Conservation (phyloP, 1,139 yeast genomes). For the Pichia sp. region DNA sequence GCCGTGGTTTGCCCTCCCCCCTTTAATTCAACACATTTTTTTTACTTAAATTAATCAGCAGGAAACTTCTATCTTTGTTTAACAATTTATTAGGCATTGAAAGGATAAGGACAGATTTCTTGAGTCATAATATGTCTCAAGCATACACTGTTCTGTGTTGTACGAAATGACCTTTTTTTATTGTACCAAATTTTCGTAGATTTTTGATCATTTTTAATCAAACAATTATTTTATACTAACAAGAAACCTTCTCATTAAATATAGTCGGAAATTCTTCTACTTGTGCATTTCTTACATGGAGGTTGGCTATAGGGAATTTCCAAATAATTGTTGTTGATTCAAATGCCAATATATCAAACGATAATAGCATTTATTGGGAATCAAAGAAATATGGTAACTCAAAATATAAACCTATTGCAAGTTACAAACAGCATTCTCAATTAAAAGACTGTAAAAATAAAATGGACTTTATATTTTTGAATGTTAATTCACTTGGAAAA, state of each 20-base stretch:
- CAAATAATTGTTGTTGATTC: slow-evolving; percentile 4
- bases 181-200: background rate
- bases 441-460: background rate
- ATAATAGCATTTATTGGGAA: slow-evolving; percentile 11
- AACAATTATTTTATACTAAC: no score
- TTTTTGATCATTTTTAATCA: no score
- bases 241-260: background rate
- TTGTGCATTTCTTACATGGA: slow-evolving; percentile 20
- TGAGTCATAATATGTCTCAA: slow-evolving; percentile 4
- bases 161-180: slow-evolving; percentile 1
- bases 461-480: slow-evolving; percentile 20
- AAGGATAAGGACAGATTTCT: background rate
- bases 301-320: slow-evolving; percentile 14
- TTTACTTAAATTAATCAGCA: no score
- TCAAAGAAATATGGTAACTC: slow-evolving; percentile 8
- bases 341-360: background rate
- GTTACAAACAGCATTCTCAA: slow-evolving; percentile 3
- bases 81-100: no score
- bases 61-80: no score
- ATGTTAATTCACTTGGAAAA: slow-evolving; percentile 12
- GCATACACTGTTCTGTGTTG: slow-evolving; percentile 7
- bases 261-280: slow-evolving; percentile 22
- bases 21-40: background rate
- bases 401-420: slow-evolving; percentile 6
- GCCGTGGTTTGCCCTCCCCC: slow-evolving; percentile 3